These are phyloP conservation scores for Boechera divaricarpa DNA, from an alignment of 345 rosid genomes.

Conservation along the genomic window DNA sequence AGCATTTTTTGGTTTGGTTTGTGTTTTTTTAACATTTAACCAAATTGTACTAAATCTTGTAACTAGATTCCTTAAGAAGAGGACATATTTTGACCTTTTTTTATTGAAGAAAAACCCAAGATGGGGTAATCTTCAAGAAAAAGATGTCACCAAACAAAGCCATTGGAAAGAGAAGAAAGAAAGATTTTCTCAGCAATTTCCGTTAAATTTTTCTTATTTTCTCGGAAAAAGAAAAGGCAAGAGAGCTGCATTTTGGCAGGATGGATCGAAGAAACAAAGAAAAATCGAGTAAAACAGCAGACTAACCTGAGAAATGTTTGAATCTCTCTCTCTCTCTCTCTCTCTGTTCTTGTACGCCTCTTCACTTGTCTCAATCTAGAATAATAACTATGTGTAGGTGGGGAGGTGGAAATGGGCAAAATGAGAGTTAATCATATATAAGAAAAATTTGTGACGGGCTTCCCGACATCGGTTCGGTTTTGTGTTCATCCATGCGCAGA, in stretches of 20 bases:
- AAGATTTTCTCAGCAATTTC: neutral
- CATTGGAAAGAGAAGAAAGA: slow-evolving; percentile 1
- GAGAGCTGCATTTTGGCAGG: slow-evolving; percentile 12
- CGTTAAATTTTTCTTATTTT: neutral
- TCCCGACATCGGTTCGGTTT: slow-evolving; percentile 29
- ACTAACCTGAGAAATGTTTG: slow-evolving; percentile 26
- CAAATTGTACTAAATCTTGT: neutral
- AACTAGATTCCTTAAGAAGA: slow-evolving; percentile 31
- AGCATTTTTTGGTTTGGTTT: neutral
- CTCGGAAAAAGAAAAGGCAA: neutral
- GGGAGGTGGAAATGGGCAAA: slow-evolving; percentile 5
- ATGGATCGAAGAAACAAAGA: neutral
- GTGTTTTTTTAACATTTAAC: neutral
- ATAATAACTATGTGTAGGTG: neutral
- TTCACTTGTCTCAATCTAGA: slow-evolving; percentile 1
- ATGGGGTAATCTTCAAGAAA: neutral
- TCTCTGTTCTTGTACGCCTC: neutral
- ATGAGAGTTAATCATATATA: neutral
- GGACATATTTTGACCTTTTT: slow-evolving; percentile 4
- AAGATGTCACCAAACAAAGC: neutral
- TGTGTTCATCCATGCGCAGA: slow-evolving; percentile 25
- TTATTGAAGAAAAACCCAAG: neutral
- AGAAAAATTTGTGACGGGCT: neutral
- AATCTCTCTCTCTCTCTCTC: neutral
- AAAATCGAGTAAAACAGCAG: neutral